A percentile compares a stretch with the other conserved stretches of the same genome.
Conservation (phyloP, 352 stramenopile genomes). For the Elongisporangium prolatum region DNA sequence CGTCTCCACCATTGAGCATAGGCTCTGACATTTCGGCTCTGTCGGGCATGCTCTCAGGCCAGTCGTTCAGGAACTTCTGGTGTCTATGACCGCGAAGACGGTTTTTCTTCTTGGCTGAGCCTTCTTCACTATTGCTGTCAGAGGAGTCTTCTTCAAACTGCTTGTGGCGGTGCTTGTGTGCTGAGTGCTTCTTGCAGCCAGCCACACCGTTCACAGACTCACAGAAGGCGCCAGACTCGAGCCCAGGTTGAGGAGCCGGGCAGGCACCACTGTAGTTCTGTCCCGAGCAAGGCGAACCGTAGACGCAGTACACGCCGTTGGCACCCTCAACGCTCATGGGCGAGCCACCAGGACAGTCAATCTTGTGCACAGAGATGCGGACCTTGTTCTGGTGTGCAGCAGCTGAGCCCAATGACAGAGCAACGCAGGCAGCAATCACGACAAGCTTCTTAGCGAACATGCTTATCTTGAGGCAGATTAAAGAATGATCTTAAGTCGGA, state of each 20-base stretch:
- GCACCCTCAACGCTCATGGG: slow-evolving; percentile 27
- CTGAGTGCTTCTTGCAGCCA: slow-evolving; percentile 19
- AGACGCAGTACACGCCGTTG: slow-evolving; percentile 24
- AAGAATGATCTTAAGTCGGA: not conserved
- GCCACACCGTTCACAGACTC: slow-evolving; percentile 25
- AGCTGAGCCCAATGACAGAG: not conserved
- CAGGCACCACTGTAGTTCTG: slow-evolving; percentile 19
- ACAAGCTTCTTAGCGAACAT: not conserved
- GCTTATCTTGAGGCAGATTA: not conserved
- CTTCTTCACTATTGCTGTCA: not conserved
- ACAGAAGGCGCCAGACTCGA: slow-evolving; percentile 28
- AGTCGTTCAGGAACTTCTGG: too few relatives aligned
- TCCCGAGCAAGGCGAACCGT: slow-evolving; percentile 18
- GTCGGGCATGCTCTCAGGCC: too few relatives aligned
- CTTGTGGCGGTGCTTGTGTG: not conserved
- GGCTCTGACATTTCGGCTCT: too few relatives aligned
- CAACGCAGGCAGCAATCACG: not conserved
- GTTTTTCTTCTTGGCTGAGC: not conserved
- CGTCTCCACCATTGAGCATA: too few relatives aligned
- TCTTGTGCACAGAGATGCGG: not conserved
- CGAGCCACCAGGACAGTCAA: not conserved
- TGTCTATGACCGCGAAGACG: not conserved
- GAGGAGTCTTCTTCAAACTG: not conserved
- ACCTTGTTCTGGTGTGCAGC: not conserved
- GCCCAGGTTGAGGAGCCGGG: slow-evolving; percentile 17